Base-by-base conservation (phyloP, 306 rosid genomes). In the Malus sylvestris region DNA sequence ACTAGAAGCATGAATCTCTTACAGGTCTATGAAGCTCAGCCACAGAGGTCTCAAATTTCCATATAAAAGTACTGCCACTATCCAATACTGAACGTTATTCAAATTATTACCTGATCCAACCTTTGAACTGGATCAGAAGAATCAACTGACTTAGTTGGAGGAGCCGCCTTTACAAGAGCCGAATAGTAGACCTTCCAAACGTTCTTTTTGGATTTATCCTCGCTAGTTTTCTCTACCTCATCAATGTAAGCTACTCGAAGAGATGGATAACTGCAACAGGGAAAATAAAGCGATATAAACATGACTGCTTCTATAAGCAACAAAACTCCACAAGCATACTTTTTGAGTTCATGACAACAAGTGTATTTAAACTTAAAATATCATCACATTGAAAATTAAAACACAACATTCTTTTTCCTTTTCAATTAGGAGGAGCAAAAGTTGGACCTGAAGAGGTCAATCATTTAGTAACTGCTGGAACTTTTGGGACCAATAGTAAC, bases 241-340 rank as follows among this genome's bases (percentile, higher is more conserved):
- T 95, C 98, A 81, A 95, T 88, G 78, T 90, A 95, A 80, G 98
- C 97, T 71, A 95, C 90, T 38, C 97, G 93, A 78, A 95, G 97
- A 78, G 97, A 86, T 12, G 97, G 98, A 46, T 95, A 95, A 79
- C 98, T 95, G 83, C 76, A 79, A 78, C 61, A 77, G 65, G 44
- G 55, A 76, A 46, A 72, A 70, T 53, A 65, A 68, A 66, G 75
- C 63, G 57, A 71, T 68, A 71, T 74, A 74, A 75, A 69, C 77
- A 71, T 67, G 49, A 60, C 44, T 68, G 38, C 68, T 69, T 32
- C 33, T 33, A 69, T 42, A 79, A 74, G 53, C 55, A 75, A 70
- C 59, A 67, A 76, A 9, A 23, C 35, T 72, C 49, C 13, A 20
- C 66, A 35, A 4, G 9, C 20, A 71, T 32, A 51, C 45, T 14